phyloP scores from a whole-genome alignment of 2,329 filamentous ascomycete genomes.

The Trichoderma aggressivum region DNA sequence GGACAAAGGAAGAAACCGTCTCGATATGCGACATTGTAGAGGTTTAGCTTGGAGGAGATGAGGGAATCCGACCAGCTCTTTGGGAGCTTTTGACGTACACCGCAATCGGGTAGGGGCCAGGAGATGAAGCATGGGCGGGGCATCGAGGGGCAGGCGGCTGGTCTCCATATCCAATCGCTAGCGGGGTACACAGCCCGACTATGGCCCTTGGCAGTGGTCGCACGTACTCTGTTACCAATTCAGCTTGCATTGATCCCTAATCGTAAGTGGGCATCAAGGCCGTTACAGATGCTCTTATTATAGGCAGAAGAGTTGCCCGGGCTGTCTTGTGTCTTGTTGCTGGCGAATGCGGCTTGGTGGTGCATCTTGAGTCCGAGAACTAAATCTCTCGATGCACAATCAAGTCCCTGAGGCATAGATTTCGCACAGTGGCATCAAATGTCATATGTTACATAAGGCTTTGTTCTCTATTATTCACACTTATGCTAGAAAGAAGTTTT shows the following conservation, averaged over 20 bases:
- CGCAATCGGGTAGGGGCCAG: slow-evolving; percentile 3
- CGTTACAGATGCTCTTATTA: background rate
- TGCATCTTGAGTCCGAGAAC: background rate
- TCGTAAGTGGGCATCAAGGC: background rate
- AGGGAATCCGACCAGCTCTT: background rate
- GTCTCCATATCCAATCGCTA: background rate
- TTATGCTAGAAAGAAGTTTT: background rate
- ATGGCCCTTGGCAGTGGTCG: background rate
- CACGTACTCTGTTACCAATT: slow-evolving; percentile 4
- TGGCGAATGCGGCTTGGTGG: background rate
- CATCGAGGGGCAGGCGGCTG: slow-evolving; percentile 11
- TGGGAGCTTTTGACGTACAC: slow-evolving; percentile 16
- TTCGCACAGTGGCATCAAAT: background rate
- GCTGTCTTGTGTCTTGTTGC: background rate
- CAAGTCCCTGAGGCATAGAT: background rate
- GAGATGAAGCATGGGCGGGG: slow-evolving; percentile 14
- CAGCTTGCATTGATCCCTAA: background rate
- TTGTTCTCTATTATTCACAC: background rate
- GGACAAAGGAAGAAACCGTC: slow-evolving; percentile 76
- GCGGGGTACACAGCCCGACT: background rate
- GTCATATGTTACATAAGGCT: background rate
- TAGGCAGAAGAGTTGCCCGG: background rate
- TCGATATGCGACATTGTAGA: slow-evolving; percentile 38
- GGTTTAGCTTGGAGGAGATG: background rate
- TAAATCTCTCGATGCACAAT: background rate